phyloP scores from a whole-genome alignment of 2,329 filamentous ascomycete species.

The Chaetomium sp. region DNA sequence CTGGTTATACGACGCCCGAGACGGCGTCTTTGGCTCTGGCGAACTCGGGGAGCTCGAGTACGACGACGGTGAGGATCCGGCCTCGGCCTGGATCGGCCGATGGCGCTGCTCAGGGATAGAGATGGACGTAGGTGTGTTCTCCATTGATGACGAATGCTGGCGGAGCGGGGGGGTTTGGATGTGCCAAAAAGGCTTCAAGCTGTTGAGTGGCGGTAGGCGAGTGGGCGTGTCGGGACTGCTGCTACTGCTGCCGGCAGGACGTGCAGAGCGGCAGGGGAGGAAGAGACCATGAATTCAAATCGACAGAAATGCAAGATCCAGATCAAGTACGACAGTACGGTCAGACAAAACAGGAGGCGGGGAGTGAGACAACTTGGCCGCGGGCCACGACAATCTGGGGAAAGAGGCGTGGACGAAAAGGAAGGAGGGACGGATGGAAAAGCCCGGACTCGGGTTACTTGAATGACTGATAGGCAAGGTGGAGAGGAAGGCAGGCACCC shows the following conservation, averaged over 20 bases:
- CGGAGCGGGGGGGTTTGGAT: conserved; percentile 10
- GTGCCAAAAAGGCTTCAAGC: conserved; percentile 2
- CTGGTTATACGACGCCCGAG: conserved; percentile 43
- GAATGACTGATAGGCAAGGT: conserved; percentile 11
- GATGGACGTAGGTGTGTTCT: conserved; percentile 68
- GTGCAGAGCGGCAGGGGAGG: conserved; percentile 31
- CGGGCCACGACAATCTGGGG: conserved; percentile 7
- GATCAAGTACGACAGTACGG: neutral
- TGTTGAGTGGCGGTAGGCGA: conserved; percentile 16
- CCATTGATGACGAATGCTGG: conserved; percentile 23
- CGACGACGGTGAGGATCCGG: conserved; percentile 56
- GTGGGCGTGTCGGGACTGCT: conserved; percentile 21
- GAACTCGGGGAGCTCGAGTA: conserved; percentile 60
- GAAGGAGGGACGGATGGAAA: neutral
- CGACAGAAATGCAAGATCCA: neutral
- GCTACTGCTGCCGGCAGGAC: conserved; percentile 28
- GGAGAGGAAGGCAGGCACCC: conserved; percentile 10
- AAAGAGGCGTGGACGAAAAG: neutral
- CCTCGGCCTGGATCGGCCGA: conserved; percentile 47
- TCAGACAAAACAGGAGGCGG: conserved; percentile 4
- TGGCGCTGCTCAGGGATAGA: conserved; percentile 56
- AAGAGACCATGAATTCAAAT: conserved; percentile 32
- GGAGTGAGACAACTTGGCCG: neutral
- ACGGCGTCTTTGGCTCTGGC: conserved; percentile 40
- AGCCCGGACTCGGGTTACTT: conserved; percentile 1